These are phyloP conservation scores for Puccinia coronata DNA, from an alignment of 1,284 basidiomycete species.

Conservation along the genomic window DNA sequence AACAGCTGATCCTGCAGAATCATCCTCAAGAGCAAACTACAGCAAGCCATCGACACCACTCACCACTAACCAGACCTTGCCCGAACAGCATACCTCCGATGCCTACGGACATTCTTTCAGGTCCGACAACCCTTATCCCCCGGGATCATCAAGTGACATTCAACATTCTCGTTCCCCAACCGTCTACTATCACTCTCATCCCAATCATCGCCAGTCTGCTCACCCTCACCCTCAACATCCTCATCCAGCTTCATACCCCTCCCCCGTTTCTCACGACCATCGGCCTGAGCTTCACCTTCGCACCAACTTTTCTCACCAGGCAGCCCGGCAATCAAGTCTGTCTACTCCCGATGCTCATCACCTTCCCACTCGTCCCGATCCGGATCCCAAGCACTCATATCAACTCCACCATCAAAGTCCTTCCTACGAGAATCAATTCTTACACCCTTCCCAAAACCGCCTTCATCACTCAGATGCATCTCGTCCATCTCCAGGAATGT, in stretches of 20 bases:
- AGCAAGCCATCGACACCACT: slow-evolving; percentile 21
- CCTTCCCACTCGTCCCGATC: background rate
- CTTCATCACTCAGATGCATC: background rate
- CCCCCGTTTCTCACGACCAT: slow-evolving; percentile 9
- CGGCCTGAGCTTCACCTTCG: slow-evolving; percentile 13
- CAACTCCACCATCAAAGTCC: slow-evolving; percentile 27
- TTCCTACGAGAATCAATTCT: slow-evolving; percentile 1
- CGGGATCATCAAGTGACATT: background rate
- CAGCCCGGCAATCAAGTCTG: background rate
- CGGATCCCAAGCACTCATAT: slow-evolving; percentile 15
- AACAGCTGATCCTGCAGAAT: background rate
- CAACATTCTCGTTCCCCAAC: slow-evolving; percentile 1
- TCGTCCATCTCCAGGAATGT: slow-evolving; percentile 11
- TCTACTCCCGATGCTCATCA: slow-evolving; percentile 2
- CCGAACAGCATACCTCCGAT: background rate
- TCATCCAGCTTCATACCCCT: slow-evolving; percentile 11
- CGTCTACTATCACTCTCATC: slow-evolving; percentile 25
- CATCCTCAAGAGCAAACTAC: background rate
- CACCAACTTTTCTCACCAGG: background rate
- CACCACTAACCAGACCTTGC: background rate
- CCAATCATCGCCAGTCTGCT: slow-evolving; percentile 3
- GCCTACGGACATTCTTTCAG: background rate
- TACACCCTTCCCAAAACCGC: slow-evolving; percentile 22
- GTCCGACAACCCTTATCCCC: background rate
- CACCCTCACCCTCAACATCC: slow-evolving; percentile 15